Evolutionary conservation across 108 stramenopile species (phyloP).

Genomic region (Stephanodiscus minutulus): DNA sequence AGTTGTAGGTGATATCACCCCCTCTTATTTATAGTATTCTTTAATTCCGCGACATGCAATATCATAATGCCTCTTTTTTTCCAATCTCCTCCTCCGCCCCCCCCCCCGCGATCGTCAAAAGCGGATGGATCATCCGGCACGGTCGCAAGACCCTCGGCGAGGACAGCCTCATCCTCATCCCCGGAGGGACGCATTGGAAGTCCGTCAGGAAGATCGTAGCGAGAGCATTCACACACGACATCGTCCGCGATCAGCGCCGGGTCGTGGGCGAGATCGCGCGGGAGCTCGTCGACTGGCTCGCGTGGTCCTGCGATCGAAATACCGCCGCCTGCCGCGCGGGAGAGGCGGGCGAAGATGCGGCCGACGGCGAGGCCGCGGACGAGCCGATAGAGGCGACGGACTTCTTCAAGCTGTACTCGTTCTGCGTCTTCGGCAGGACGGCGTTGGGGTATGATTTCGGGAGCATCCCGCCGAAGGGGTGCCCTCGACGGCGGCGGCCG

Average conservation of each 20-base stretch:
- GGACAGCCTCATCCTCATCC: conserved; percentile 31
- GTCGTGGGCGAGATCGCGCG: conserved; percentile 13
- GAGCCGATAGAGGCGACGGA: conserved; percentile 15
- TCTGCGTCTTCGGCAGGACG: conserved; percentile 33
- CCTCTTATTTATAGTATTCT: no score
- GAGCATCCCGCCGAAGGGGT: conserved; percentile 6
- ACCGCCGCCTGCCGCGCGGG: background rate
- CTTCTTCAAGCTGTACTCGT: conserved; percentile 37
- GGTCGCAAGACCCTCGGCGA: conserved; percentile 27
- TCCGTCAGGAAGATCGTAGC: conserved; percentile 11
- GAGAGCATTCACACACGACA: conserved; percentile 18
- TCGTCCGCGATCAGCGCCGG: background rate
- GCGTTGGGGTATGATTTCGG: conserved; percentile 35
- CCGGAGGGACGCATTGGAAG: conserved; percentile 21
- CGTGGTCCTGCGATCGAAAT: conserved; percentile 10
- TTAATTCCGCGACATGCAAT: no score
- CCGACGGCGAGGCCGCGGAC: background rate
- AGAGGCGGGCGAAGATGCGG: background rate
- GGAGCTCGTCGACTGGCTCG: conserved; percentile 22
- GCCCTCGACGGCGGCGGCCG: background rate
- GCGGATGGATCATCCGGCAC: conserved; percentile 16
- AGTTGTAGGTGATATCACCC: no score
- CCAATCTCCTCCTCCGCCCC: no score
- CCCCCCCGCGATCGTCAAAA: no score
- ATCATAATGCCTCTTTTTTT: no score